Conservation (phyloP, 352 stramenopile genomes). For the Nothophytophthora sp. region DNA sequence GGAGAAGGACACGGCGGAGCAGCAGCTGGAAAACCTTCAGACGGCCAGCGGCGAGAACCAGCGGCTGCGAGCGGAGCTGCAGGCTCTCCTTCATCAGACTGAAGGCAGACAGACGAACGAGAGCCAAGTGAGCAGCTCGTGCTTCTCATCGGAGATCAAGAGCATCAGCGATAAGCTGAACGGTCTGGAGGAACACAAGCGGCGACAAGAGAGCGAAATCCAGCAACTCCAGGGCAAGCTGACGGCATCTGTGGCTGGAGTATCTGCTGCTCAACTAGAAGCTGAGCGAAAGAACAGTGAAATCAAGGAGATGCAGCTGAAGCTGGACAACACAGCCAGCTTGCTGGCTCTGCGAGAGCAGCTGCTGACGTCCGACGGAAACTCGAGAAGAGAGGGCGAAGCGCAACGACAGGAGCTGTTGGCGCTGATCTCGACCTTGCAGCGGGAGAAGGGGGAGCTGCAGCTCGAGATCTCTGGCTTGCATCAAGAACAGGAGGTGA, state of each 20-base stretch:
- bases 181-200: constrained; percentile 32
- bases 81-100: constrained; percentile 19
- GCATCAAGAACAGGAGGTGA: constrained; percentile 25
- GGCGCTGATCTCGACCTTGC: constrained; percentile 33
- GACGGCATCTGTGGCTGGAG: constrained; percentile 11
- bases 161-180: constrained; percentile 32
- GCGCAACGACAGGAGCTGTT: constrained; percentile 47
- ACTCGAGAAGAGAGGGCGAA: constrained; percentile 41
- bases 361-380: constrained; percentile 48
- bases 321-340: constrained; percentile 43
- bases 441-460: constrained; percentile 42
- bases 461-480: constrained; percentile 24
- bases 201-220: constrained; percentile 25
- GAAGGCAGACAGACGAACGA: constrained; percentile 1
- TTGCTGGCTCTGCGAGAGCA: constrained; percentile 49
- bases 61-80: constrained; percentile 38
- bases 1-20: constrained; percentile 19
- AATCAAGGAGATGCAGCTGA: constrained; percentile 53
- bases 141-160: constrained; percentile 33
- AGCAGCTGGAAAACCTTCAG: constrained; percentile 39
- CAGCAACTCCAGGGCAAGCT: constrained; percentile 43
- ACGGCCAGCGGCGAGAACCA: constrained; percentile 43
- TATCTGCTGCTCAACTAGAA: constrained; percentile 33
- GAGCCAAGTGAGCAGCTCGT: constrained; percentile 7
- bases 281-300: constrained; percentile 44